Base-by-base conservation (phyloP, 371 early-diverging fungal genomes). In the Lichtheimia ornata region DNA sequence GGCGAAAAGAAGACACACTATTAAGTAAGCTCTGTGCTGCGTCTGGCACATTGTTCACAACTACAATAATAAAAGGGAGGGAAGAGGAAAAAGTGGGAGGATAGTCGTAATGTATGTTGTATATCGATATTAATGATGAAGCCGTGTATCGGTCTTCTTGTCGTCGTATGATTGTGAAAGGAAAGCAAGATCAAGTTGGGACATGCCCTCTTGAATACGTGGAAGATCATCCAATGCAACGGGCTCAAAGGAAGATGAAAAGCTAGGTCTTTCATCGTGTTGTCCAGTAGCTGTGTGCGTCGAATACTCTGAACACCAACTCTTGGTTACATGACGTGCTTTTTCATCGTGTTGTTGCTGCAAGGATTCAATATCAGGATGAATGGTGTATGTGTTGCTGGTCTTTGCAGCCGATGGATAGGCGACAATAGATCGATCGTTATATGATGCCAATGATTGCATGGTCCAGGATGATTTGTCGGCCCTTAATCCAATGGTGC, bases 141-240 rank as follows among this genome's bases (percentile, higher is more conserved):
- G 22, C 9, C 17, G 47, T 47, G 47, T 47, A 11, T 35, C 11
- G 11, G 35, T 9, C 35, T 40, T 22, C 44, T 40, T 58, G 9
- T 59, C 35, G 17, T 50, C 52, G 24, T 59, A 59, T 18, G 52
- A 52, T 25, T 27, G 45, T 24, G 61, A 22, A 9, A 18, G 28
- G 55, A 65, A 65, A 17, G 62, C 50, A 17, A 65, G 30, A 30
- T 65, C 50, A 22, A 65, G 45, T 14, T 35, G 53, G 24, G 70
- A 65, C 53, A 65, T 63, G 35, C 70, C 70, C 6, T 57, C 59
- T 45, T 65, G 65, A 22, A 70, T 65, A 22, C 44, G 55, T 22
- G 70, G 65, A 13, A 70, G 44, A 44, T 58, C 50, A 12, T 60
- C 70, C 4, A 63, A 25, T 18, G 63, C 17, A 13, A 67, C 40